Conservation (phyloP, 2,329 filamentous ascomycete species). For the Stemphylium beticola region DNA sequence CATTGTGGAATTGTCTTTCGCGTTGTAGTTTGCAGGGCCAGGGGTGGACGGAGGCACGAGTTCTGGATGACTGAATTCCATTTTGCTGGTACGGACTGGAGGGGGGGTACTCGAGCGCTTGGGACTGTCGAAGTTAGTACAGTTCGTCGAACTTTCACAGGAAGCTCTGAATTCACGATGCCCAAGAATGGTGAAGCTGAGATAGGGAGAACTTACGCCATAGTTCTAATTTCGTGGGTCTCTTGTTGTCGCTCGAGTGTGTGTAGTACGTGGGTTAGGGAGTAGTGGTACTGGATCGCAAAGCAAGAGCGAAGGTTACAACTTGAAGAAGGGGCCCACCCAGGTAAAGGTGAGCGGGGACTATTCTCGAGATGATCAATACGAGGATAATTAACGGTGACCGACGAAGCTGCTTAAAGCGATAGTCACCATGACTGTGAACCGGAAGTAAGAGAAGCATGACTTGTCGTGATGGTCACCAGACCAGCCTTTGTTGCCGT, state of each 20-base stretch:
- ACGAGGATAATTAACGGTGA: background rate
- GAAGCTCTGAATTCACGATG: background rate
- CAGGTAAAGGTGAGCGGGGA: conserved; percentile 8
- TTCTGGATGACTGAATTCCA: background rate
- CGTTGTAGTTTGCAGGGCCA: background rate
- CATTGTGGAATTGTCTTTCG: background rate
- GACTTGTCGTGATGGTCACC: background rate
- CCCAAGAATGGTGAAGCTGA: background rate
- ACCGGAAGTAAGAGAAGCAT: background rate
- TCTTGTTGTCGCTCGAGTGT: too few species aligned
- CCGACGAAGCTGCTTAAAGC: background rate
- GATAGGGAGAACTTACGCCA: conserved; percentile 11
- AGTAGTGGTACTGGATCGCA: background rate
- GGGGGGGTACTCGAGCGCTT: conserved; percentile 6
- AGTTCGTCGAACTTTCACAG: background rate
- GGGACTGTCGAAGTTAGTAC: conserved; percentile 8
- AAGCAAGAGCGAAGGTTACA: background rate
- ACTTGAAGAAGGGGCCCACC: background rate
- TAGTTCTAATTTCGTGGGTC: background rate
- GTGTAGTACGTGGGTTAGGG: background rate
- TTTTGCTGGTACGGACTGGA: background rate
- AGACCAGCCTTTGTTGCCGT: background rate
- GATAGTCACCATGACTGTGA: background rate
- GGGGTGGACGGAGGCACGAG: background rate
- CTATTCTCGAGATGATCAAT: too few species aligned